Base-by-base conservation (phyloP, 1,284 basidiomycete species). In the Volvariella surrecta region DNA sequence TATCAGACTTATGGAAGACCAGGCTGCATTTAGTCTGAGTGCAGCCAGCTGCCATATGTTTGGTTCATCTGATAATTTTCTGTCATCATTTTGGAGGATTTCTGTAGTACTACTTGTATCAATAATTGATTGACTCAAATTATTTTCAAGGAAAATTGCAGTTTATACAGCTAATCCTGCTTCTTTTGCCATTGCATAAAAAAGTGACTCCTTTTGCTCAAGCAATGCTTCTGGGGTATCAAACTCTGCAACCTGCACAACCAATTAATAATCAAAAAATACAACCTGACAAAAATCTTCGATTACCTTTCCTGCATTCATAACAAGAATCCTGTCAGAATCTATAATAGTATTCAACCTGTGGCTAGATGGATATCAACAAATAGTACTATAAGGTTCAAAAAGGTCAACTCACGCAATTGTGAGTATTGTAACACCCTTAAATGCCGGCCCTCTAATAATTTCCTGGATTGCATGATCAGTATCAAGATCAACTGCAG, bases 261-360 rank as follows among this genome's bases (percentile, higher is more conserved):
- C 13, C 32, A 34, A 35, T 22, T 32, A 30, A 46, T 10, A 21
- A 18, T 37, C 18, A 22, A 43, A 15, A 50, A 13, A 30, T 20
- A 32, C 16, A 43, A 11, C 1, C 32, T 31, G 18, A 32, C 34
- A 40, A 40, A 21, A 42, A 45, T 15, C 32, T 43, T 15, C 45
- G 4, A 45, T 35, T 47, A 89, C 82, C 51, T 65, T 65, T 11
- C 93, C 93, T 15, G 81, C 68, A 50, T 84, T 80, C 62, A 97
- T 77, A 10, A 96, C 92, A 20, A 96, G 62, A 9, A 97, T 80
- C 28, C 82, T 76, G 51, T 89, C 83, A 32, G 82, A 90, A 54
- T 92, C 83, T 47, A 95, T 76, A 54, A 97, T 94, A 2, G 93
- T 96, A 58, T 94, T 90, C 44, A 96, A 67, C 1, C 91, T 78